A percentile compares a stretch with the other conserved stretches of the same genome.
Conservation (phyloP, 1,139 yeast species). For the Candida mesenterica region DNA sequence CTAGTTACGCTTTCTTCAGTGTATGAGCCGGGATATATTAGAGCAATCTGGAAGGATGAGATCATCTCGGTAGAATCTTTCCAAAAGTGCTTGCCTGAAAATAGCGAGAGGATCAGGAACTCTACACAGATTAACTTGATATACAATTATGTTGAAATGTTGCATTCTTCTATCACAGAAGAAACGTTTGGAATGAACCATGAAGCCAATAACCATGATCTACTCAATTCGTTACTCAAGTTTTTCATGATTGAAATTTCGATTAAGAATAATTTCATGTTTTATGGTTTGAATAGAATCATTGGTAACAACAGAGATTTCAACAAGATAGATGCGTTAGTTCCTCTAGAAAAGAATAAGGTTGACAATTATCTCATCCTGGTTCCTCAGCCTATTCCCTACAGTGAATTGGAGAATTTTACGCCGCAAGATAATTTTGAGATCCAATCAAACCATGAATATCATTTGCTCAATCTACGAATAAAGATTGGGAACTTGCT, state of each 20-base stretch:
- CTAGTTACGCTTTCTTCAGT: slow-evolving; percentile 26
- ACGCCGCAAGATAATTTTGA: slow-evolving; percentile 14
- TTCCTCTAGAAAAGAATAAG: slow-evolving; percentile 28
- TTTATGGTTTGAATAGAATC: slow-evolving; percentile 53
- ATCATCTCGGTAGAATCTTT: slow-evolving; percentile 24
- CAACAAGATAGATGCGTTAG: slow-evolving; percentile 28
- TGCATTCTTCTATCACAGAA: slow-evolving; percentile 38
- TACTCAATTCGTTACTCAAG: slow-evolving; percentile 40
- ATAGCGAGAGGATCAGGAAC: slow-evolving; percentile 37
- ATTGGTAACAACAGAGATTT: slow-evolving; percentile 52
- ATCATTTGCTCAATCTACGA: slow-evolving; percentile 39
- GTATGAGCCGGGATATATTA: slow-evolving; percentile 21
- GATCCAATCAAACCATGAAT: slow-evolving; percentile 38
- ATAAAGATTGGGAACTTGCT: slow-evolving; percentile 43
- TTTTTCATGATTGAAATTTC: slow-evolving; percentile 42
- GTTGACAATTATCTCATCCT: slow-evolving; percentile 26
- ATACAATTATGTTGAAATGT: slow-evolving; percentile 39
- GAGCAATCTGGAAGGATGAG: slow-evolving; percentile 25
- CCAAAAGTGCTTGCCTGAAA: slow-evolving; percentile 34
- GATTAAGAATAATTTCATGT: slow-evolving; percentile 37
- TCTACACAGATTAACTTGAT: slow-evolving; percentile 41
- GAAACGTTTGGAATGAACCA: slow-evolving; percentile 26
- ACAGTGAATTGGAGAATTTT: slow-evolving; percentile 10
- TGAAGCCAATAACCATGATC: slow-evolving; percentile 14
- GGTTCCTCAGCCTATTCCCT: slow-evolving; percentile 34